These are phyloP conservation scores for Pleurotus giganteus DNA, from an alignment of 768 basidiomycete genomes.

Conservation along the genomic window DNA sequence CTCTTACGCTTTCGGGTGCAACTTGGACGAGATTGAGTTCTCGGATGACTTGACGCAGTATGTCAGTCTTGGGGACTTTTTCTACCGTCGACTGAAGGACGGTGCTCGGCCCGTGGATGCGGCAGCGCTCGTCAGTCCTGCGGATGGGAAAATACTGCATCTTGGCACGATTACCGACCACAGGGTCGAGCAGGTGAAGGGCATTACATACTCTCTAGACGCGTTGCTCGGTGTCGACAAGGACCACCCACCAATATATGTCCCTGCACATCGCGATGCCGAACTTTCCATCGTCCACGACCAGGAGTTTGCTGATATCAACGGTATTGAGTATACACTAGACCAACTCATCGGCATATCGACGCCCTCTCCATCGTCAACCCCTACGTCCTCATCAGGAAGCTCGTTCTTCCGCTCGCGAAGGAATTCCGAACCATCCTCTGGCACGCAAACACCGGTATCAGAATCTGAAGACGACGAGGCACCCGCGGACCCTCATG, in stretches of 20 bases:
- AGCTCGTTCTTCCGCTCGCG: constrained; percentile 3
- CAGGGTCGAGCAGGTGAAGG: constrained; percentile 95
- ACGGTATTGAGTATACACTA: constrained; percentile 96
- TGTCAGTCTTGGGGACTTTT: constrained; percentile 90
- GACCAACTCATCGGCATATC: constrained; percentile 75
- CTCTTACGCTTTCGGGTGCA: constrained; percentile 86
- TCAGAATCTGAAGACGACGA: constrained; percentile 13
- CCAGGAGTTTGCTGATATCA: constrained; percentile 91
- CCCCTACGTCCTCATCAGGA: constrained; percentile 25
- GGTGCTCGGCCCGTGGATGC: constrained; percentile 81
- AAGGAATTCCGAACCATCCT: constrained; percentile 15
- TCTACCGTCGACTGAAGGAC: constrained; percentile 83
- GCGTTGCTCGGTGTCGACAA: constrained; percentile 82
- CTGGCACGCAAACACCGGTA: constrained; percentile 17
- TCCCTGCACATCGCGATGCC: constrained; percentile 40
- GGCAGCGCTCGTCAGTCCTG: constrained; percentile 84
- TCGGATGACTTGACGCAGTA: constrained; percentile 73
- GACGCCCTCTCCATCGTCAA: constrained; percentile 16
- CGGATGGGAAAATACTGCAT: constrained; percentile 91
- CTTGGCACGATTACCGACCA: constrained; percentile 80
- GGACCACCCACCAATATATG: constrained; percentile 40
- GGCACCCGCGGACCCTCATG: constrained; percentile 9
- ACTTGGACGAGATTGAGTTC: constrained; percentile 85
- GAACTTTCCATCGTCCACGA: constrained; percentile 68
- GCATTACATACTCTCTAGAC: constrained; percentile 94